phyloP scores from a whole-genome alignment of 768 basidiomycete genomes.

The Astraeus odoratus region DNA sequence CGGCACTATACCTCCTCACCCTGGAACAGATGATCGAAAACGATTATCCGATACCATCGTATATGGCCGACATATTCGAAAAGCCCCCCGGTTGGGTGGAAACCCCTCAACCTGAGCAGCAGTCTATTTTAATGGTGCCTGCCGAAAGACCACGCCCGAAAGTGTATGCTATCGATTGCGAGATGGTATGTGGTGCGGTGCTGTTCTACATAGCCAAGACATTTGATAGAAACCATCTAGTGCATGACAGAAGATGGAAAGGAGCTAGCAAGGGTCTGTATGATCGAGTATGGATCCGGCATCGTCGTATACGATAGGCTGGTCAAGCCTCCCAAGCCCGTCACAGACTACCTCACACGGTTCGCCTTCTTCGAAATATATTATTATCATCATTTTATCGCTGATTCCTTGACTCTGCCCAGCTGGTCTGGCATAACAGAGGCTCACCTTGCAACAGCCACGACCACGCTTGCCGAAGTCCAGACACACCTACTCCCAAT shows the following conservation, averaged over 20 bases:
- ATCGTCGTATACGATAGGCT: constrained; percentile 81
- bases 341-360: constrained; percentile 91
- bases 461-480: constrained; percentile 72
- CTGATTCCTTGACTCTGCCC: neutral
- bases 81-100: constrained; percentile 75
- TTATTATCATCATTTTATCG: neutral
- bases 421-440: constrained; percentile 95
- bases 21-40: constrained; percentile 90
- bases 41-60: constrained; percentile 85
- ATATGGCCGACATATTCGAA: constrained; percentile 66
- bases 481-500: constrained; percentile 63
- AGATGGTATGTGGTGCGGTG: constrained; percentile 64
- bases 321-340: constrained; percentile 80
- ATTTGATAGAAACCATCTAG: constrained; percentile 32
- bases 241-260: constrained; percentile 87
- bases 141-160: constrained; percentile 31
- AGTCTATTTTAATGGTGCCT: constrained; percentile 26
- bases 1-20: constrained; percentile 66
- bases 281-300: constrained; percentile 71
- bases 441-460: constrained; percentile 57
- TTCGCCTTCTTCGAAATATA: constrained; percentile 23
- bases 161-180: constrained; percentile 89
- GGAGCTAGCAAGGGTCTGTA: constrained; percentile 77
- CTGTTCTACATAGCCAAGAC: neutral
- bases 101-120: constrained; percentile 47